Conservation (phyloP, 148 eudicot genomes). For the Chenopodium quinoa region DNA sequence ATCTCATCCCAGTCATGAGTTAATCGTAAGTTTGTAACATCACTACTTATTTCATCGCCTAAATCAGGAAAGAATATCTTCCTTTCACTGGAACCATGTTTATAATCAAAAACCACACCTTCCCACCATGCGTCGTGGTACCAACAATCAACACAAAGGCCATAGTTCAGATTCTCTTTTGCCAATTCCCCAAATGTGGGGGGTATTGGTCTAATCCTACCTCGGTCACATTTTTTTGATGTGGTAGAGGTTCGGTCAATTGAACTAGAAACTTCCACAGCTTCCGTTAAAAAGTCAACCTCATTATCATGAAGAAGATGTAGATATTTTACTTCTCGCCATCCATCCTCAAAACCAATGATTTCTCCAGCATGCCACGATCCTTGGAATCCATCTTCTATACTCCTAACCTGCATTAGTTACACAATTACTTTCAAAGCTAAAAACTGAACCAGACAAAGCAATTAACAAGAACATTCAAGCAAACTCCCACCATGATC, state of each 20-base stretch:
- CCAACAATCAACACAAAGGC: constrained; percentile 75
- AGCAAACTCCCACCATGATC: constrained; percentile 6
- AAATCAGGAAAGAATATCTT: constrained; percentile 82
- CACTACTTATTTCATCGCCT: constrained; percentile 54
- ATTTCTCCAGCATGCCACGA: constrained; percentile 83
- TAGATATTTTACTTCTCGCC: constrained; percentile 47
- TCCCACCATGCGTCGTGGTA: constrained; percentile 92
- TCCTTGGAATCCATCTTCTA: constrained; percentile 72
- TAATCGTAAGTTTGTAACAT: constrained; percentile 34
- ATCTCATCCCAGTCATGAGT: constrained; percentile 78
- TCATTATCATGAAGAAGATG: constrained; percentile 42
- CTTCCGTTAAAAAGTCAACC: constrained; percentile 30
- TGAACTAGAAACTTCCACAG: constrained; percentile 37
- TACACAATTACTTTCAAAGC: neutral
- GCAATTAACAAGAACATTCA: neutral
- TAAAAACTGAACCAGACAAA: neutral
- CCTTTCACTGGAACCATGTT: constrained; percentile 39
- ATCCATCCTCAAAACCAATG: constrained; percentile 23
- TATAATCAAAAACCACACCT: constrained; percentile 75
- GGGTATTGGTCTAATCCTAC: constrained; percentile 63
- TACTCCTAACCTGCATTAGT: constrained; percentile 65
- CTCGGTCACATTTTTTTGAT: constrained; percentile 21
- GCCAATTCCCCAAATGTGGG: constrained; percentile 28
- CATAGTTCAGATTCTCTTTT: constrained; percentile 39
- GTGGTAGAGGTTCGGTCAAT: constrained; percentile 37